These are phyloP conservation scores for Naumovozyma dairenensis DNA, from an alignment of 805 yeast species.

Conservation along the genomic window DNA sequence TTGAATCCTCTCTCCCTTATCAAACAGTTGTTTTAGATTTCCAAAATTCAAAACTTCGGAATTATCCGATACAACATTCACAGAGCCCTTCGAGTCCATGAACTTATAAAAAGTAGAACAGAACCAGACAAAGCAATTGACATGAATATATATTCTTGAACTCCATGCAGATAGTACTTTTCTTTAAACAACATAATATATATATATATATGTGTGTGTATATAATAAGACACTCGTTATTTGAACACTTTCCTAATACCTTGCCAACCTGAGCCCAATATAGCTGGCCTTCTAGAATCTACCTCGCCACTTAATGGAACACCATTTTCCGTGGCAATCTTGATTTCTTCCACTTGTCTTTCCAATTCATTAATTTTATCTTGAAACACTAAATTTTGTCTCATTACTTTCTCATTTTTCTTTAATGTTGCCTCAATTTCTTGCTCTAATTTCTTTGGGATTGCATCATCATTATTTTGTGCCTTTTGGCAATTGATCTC, in stretches of 20 bases:
- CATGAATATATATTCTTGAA: too few species aligned
- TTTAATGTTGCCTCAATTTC: constrained; percentile 51
- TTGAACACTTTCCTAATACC: constrained; percentile 15
- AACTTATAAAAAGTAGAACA: too few species aligned
- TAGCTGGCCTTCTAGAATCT: constrained; percentile 1
- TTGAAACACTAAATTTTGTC: constrained; percentile 46
- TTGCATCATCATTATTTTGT: constrained; percentile 25
- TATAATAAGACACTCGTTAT: neutral
- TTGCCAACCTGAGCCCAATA: constrained; percentile 11
- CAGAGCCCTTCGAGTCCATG: too few species aligned
- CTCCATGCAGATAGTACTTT: too few species aligned
- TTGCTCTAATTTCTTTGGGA: constrained; percentile 33
- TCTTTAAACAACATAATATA: too few species aligned
- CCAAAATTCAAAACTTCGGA: too few species aligned
- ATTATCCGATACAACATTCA: too few species aligned
- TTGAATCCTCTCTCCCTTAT: neutral
- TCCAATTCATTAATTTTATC: constrained; percentile 40
- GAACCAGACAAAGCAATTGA: too few species aligned
- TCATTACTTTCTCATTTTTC: constrained; percentile 55
- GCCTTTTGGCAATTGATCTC: constrained; percentile 22
- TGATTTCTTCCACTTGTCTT: constrained; percentile 31
- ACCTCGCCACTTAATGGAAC: neutral
- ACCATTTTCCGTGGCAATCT: constrained; percentile 19
- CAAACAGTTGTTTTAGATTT: neutral
- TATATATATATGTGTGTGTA: too few species aligned